Evolutionary conservation across 2,329 filamentous ascomycete genomes (phyloP), one percentile per base, ranked within the genome.

Genomic region (Xylariaceae sp.): DNA sequence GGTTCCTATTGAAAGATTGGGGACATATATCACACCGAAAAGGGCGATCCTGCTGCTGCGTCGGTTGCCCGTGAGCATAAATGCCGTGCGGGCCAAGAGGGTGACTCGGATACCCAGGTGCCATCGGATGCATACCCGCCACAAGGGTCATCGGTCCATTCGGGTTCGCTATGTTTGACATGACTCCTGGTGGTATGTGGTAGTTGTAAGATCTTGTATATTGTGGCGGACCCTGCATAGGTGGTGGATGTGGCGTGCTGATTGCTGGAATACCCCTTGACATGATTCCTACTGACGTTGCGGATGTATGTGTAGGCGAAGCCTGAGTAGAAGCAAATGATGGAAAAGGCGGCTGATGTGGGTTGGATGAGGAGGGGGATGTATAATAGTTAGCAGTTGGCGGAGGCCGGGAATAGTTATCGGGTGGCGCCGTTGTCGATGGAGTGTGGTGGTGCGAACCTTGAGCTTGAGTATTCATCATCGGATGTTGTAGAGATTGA

Each of bases 1-100:
- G 95, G 63, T 98, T 98, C 3, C 95, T 83, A 73, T 96, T 98
- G 77, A 99, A 99, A 40, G 90, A 93, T 71, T 96, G 91, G 0
- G 90, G 86, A 69, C 95, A 99, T 70, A 90, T 84, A 65, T 98
- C 92, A 71, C 95, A 99, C 74, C 93, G 93, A 79, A 96, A 98
- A 0, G 95, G 95, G 4, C 93, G 86, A 65, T 98, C 93, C 54
- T 89, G 88, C 23, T 77, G 76, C 6, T 72, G 65, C 19, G 67
- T 65, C 16, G 82, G 79, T 54, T 83, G 83, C 9, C 78, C 76
- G 14, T 78, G 77, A 19, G 74, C 71, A 57, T 91, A 90, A 74
- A 93, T 83, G 61, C 43, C 18, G 48, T 85, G 77, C 47, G 82
- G 54, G 10, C 61, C 60, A 19, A 78, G 65, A 65, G 86, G 61